Percentiles rank a stretch among this genome's conserved stretches.
Evolutionary conservation across 129 eudicot species (phyloP).

Genomic region (Tagetes patula): DNA sequence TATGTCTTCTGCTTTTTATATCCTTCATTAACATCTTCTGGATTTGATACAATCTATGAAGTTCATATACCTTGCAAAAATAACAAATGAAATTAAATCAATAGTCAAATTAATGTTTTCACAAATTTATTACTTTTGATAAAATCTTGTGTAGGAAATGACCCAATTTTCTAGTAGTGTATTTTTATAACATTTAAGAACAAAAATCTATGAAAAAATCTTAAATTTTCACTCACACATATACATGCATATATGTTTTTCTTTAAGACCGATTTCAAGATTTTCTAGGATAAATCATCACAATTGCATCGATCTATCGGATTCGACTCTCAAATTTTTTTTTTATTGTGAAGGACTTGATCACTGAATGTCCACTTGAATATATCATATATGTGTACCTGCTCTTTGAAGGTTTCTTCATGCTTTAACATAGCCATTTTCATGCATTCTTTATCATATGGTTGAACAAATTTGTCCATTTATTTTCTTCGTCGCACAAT

Average conservation of each 20-base stretch:
- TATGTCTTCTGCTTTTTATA: slow-evolving; percentile 23
- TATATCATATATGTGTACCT: slow-evolving; percentile 42
- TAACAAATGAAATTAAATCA: not conserved
- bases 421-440: slow-evolving; percentile 97
- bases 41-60: slow-evolving; percentile 75
- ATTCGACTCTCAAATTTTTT: no score
- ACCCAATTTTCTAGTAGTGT: no score
- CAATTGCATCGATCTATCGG: no score
- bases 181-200: not conserved
- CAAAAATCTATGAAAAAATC: not conserved
- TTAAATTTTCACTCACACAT: slow-evolving; percentile 30
- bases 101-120: not conserved
- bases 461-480: slow-evolving; percentile 70
- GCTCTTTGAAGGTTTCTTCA: slow-evolving; percentile 85
- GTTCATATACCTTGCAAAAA: slow-evolving; percentile 71
- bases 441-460: slow-evolving; percentile 80
- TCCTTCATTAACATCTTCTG: slow-evolving; percentile 84
- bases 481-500: not conserved
- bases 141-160: no score
- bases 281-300: no score
- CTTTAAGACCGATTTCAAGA: no score
- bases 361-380: no score
- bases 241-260: not conserved
- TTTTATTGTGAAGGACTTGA: no score
- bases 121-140: not conserved